Evolutionary conservation across 2,329 filamentous ascomycete genomes (phyloP).

Genomic region (Ophiostoma piceae): DNA sequence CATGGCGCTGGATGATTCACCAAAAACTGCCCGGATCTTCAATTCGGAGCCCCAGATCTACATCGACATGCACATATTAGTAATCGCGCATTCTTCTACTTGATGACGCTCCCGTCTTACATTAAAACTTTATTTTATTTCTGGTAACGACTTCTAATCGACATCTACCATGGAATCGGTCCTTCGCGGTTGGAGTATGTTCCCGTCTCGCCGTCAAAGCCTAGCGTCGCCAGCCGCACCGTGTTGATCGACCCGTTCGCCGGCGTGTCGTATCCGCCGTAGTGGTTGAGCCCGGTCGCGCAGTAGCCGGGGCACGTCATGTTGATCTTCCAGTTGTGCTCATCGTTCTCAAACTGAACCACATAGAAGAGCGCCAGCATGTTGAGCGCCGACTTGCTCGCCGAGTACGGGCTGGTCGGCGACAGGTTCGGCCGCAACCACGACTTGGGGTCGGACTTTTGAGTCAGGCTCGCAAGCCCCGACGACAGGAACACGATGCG

Average conservation of each 20-base stretch:
- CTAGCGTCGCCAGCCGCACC: constrained; percentile 33
- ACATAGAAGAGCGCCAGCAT: constrained; percentile 33
- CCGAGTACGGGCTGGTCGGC: constrained; percentile 26
- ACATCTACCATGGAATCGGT: constrained; percentile 23
- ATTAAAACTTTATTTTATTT: neutral
- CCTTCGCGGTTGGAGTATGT: constrained; percentile 32
- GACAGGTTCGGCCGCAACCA: constrained; percentile 21
- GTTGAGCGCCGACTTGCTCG: constrained; percentile 32
- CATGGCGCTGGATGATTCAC: no score
- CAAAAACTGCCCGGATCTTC: no score
- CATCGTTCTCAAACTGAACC: constrained; percentile 31
- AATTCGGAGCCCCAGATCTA: no score
- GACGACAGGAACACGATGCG: constrained; percentile 31
- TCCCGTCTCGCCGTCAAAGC: constrained; percentile 32
- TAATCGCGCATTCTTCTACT: neutral
- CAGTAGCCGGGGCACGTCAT: constrained; percentile 38
- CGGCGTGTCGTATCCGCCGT: constrained; percentile 23
- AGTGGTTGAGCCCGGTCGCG: constrained; percentile 31
- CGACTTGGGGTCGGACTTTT: constrained; percentile 25
- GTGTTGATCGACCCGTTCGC: constrained; percentile 33
- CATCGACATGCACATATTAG: neutral
- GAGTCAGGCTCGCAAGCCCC: constrained; percentile 27
- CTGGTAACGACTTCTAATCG: neutral
- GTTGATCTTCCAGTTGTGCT: constrained; percentile 35
- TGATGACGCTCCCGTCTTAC: neutral